Evolutionary conservation across 768 basidiomycete species (phyloP), one percentile per base, ranked within the genome.

Genomic region (Leccinum subgranulosum): DNA sequence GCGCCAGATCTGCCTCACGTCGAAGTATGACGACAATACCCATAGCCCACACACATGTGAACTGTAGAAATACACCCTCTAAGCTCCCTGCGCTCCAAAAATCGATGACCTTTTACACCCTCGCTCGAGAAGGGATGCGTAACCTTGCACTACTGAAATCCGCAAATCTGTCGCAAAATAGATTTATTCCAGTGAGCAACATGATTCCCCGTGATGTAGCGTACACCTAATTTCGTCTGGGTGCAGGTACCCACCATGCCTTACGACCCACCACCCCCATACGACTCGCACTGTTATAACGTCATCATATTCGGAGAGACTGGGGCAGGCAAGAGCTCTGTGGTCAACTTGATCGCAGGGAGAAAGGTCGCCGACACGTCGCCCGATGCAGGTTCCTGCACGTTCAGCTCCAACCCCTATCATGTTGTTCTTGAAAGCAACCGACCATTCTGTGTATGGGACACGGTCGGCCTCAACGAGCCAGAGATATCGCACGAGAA

Each of bases 321-420:
- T 10, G 69, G 69, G 15, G 39, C 50, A 7, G 73, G 74, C 2
- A 79, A 79, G 56, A 79, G 79, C 56, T 75, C 75, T 1, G 64
- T 78, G 29, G 63, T 79, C 60, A 79, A 79, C 62, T 61, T 79
- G 69, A 62, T 79, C 25, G 64, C 64, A n/a, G 69, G 68, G 10
- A 5, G 23, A 0, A 47, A 67, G 2, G 36, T 61, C 1, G 76
- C 76, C 11, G 4, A 50, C 3, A 68, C 69, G n/a, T 76, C 74
- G 2, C 67, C 67, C 27, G 59, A 67, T 10, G 70, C 73, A 8
- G 51, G 54, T 0, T 75, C 76, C 7, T 75, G 72, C 61, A 79
- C 79, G 0, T 72, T 77, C 36, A 6, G 60, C 14, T 67, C 58
- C 51, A 56, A 50, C 0, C n/a, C 59, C 0, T 73, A 78, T 54